phyloP scores from a whole-genome alignment of 2,329 filamentous ascomycete genomes.

The Westerdykella sp. region DNA sequence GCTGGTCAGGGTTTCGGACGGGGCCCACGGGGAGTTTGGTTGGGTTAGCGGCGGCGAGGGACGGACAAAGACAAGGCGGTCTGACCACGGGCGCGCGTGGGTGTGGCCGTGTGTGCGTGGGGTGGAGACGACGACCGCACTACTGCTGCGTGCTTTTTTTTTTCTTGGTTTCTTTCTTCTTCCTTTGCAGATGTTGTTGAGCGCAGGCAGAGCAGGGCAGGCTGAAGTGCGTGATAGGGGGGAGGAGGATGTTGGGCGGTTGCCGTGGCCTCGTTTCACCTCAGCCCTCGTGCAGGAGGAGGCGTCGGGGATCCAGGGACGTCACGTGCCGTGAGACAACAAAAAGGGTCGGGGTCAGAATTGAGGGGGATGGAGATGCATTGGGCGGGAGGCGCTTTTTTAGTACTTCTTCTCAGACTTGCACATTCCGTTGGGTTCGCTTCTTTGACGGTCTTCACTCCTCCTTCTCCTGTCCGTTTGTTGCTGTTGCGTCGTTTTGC shows the following conservation, averaged over 20 bases:
- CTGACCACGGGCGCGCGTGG: background rate
- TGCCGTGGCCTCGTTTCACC: constrained; percentile 8
- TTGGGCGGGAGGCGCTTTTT: too few species aligned
- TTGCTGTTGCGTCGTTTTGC: too few species aligned
- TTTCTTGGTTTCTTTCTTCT: too few species aligned
- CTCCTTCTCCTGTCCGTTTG: too few species aligned
- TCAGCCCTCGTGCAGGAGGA: constrained; percentile 6
- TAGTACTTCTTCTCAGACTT: too few species aligned
- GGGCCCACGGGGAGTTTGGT: constrained; percentile 1
- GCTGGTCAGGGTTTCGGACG: constrained; percentile 5
- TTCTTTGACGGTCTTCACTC: too few species aligned
- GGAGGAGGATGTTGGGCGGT: constrained; percentile 13
- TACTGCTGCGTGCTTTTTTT: background rate
- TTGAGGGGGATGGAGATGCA: too few species aligned
- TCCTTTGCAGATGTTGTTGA: background rate
- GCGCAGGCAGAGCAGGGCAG: constrained; percentile 5
- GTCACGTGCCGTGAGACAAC: background rate
- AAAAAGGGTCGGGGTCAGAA: background rate
- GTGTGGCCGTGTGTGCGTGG: background rate
- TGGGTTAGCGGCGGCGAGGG: constrained; percentile 1
- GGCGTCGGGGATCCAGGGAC: background rate
- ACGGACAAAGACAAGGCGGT: background rate
- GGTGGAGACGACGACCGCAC: too few species aligned
- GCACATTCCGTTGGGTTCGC: too few species aligned
- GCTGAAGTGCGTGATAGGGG: constrained; percentile 5